Base-by-base conservation (phyloP, 768 basidiomycete species). In the Calvatia gigantea region DNA sequence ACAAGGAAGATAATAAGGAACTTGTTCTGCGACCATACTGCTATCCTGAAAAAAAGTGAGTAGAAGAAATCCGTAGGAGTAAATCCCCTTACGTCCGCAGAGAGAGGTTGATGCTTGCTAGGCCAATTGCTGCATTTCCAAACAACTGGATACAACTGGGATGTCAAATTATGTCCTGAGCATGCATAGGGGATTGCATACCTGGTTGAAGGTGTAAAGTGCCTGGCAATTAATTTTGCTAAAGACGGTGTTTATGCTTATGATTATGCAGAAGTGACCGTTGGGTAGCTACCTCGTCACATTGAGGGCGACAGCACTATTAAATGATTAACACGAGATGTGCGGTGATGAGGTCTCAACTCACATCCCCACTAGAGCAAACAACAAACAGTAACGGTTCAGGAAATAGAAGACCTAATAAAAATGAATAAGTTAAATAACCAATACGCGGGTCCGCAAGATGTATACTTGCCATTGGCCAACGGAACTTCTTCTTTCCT, bases 61-160 rank as follows among this genome's bases (percentile, higher is more conserved):
- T 39, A 11, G 12, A 27, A 35, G 25, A 19, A 21, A 6, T 42
- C 45, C 11, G 51, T 56, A 62, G 61, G 58, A 57, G 59, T 57
- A 28, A 15, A 51, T 15, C 52, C 51, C 70, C 82, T 60, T 65
- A 86, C 85, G 86, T 87, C 67, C 86, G 71, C 35, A 88, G 69
- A 1, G 83, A 84, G 8, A 89, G 75, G 63, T 88, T 89, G 56
- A 89, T 80, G 64, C 84, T 87, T 11, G 87, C 86, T 3, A 87
- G 72, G 23, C 87, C 86, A 38, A 87, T 80, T 19, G 86, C 73
- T 15, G 81, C 79, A 67, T 87, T 86, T 15, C 87, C 87, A 51
- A 82, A 75, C 44, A 74, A 70, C 74, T 79, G 33, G 15, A 5
- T 2, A 9, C 8, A 2, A 37, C n/a, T 27, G 7, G 11, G 15